Conservation (phyloP, 2,329 filamentous ascomycete species). For the Dendryphion nanum region DNA sequence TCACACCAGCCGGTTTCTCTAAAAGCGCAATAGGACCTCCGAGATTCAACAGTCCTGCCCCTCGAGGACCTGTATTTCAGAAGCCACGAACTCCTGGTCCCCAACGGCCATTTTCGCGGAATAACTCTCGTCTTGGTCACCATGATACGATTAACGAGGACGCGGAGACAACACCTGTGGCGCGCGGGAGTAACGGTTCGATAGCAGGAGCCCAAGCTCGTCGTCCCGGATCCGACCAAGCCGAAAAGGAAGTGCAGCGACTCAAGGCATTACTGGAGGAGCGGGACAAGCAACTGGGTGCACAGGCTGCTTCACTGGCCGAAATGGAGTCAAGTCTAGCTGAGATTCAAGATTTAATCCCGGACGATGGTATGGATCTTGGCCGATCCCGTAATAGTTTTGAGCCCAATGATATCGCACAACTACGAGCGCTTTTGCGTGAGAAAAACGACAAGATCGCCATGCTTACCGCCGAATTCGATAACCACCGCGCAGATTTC, state of each 20-base stretch:
- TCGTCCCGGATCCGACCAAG: conserved; percentile 35
- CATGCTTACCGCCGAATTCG: conserved; percentile 90
- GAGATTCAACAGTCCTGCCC: conserved; percentile 62
- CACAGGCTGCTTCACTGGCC: conserved; percentile 75
- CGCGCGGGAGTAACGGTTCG: conserved; percentile 54
- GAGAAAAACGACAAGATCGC: conserved; percentile 98
- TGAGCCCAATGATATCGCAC: conserved; percentile 64
- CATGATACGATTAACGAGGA: conserved; percentile 43
- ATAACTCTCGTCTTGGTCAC: conserved; percentile 46
- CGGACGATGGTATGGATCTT: conserved; percentile 49
- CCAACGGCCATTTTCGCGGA: conserved; percentile 47
- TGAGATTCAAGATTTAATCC: conserved; percentile 76
- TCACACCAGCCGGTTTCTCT: conserved; percentile 54
- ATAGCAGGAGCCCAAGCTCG: conserved; percentile 45
- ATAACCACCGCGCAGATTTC: conserved; percentile 92
- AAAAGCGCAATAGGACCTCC: conserved; percentile 56
- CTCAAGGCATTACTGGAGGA: conserved; percentile 76
- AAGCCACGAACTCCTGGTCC: conserved; percentile 43
- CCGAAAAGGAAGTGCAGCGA: conserved; percentile 66
- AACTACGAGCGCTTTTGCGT: conserved; percentile 76
- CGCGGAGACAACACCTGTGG: conserved; percentile 48
- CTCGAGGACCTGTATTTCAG: conserved; percentile 59
- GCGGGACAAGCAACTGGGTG: conserved; percentile 81
- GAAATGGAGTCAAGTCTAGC: conserved; percentile 88
- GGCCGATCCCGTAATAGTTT: conserved; percentile 45